Evolutionary conservation across 805 yeast species (phyloP), one percentile per base, ranked within the genome.

Genomic region (Wickerhamomyces canadensis): DNA sequence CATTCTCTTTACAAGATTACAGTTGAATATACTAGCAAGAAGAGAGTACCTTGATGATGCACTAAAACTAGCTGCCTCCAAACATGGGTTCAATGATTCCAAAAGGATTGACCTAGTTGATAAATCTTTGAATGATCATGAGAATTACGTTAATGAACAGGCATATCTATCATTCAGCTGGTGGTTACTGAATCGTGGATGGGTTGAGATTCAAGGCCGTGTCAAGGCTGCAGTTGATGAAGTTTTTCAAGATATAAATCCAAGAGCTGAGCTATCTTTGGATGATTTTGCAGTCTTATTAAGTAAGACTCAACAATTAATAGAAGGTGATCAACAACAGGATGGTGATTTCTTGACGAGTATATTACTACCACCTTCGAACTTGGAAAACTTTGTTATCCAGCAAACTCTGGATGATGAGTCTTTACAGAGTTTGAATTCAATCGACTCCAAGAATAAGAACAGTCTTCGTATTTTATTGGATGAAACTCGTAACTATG

Each of bases 161-260:
- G 82, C 87, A 35, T 91, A 84, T 55, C 67, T 91, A 33, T 82
- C 95, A 0, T 73, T 87, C 44, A 81, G 89, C 43, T 91, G 97
- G 96, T 91, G 96, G 96, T 60, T 91, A 32, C 66, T 91, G 35
- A 88, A 91, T 58, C 76, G 79, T 45, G 98, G 98, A 0, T 87
- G 93, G 88, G 50, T 68, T 17, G 63, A 68, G 24, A 62, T 85
- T 25, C 68, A 75, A 17, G 61, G 67, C 21, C 60, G 69, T 16
- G 74, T 86, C 21, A 76, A 77, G 49, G 54, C 58, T 1, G 63
- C 74, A 4, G 89, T 91, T 4, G 67, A 65, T 22, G 67, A 66
- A 23, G 78, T 77, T 18, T 86, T 87, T 55, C 72, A 65, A 10
- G 69, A 67, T 10, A 63, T 84, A 21, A 80, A 77, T 44, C 94